Evolutionary conservation across 495 filamentous ascomycete genomes (phyloP), one percentile per base, ranked within the genome.

Genomic region (Aspergillus olivimuriae): DNA sequence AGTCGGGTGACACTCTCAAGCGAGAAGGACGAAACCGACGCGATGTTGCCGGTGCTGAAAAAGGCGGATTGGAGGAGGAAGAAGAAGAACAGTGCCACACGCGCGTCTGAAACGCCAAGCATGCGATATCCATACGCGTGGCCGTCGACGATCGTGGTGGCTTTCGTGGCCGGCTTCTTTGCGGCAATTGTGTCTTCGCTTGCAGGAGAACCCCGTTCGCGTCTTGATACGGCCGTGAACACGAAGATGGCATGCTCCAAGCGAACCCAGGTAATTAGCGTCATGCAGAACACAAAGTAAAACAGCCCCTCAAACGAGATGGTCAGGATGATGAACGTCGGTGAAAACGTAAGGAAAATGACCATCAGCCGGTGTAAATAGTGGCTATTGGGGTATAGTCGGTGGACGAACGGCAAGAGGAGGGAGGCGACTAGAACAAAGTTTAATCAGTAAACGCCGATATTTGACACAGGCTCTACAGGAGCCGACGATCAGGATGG

Each of bases 231-330:
- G 51, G 58, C 55, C n/a, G 53, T 63, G 49, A 79, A 77, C 2
- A 67, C 64, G 61, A 87, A 84, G 42, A 87, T 76, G 28, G 78
- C 83, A 51, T 95, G 84, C 58, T 99, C 94, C 0, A 97, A 70
- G 17, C 81, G 80, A 16, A 95, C 87, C 94, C 94, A 99, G 47
- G 81, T 84, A 44, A 94, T 72, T 8, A 99, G 73, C 16, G 84
- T 82, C 34, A 84, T 70, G 56, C 81, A 89, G 65, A 96, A 97
- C 15, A 82, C 81, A 49, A 95, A 76, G 70, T 95, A 97, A 66
- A 99, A 99, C 3, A 99, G 72, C 0, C 94, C 92, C 61, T 99
- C 94, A 72, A 95, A 99, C 14, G 89, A 94, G 61, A 96, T 97
- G 18, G 89, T 95, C 46, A 99, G 83, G 52, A 97, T 86, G 58